Evolutionary conservation across 2,329 filamentous ascomycete genomes (phyloP).

Genomic region (Periglandula ipomoeae): DNA sequence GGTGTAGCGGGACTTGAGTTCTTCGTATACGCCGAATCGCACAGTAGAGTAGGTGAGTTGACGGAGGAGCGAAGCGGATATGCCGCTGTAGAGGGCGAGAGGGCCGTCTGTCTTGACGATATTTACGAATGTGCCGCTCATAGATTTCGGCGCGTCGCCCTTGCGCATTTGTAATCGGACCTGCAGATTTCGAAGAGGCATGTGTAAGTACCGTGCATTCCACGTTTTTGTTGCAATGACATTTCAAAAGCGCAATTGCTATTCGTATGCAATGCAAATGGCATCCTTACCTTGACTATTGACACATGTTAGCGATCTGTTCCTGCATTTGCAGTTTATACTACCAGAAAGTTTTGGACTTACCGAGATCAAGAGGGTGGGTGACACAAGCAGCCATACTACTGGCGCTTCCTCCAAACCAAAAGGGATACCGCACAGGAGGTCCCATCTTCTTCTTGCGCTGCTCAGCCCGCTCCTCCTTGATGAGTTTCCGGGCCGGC

Average conservation of each 20-base stretch:
- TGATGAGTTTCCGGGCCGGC: constrained; percentile 8
- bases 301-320: not conserved
- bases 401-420: constrained; percentile 94
- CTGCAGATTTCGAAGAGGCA: constrained; percentile 32
- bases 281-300: constrained; percentile 10
- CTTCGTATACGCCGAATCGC: constrained; percentile 93
- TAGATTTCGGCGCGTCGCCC: constrained; percentile 65
- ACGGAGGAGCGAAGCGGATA: constrained; percentile 85
- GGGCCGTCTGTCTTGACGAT: constrained; percentile 68
- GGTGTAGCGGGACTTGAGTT: constrained; percentile 59
- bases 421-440: constrained; percentile 63
- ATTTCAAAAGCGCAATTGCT: not conserved
- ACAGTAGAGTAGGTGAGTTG: constrained; percentile 95
- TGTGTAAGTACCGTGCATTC: not conserved
- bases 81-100: constrained; percentile 78
- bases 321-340: not conserved
- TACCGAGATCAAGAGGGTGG: constrained; percentile 86
- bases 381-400: constrained; percentile 87
- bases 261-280: not conserved
- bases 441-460: constrained; percentile 27
- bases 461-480: constrained; percentile 9
- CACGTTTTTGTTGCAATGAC: constrained; percentile 1
- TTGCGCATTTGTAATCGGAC: constrained; percentile 82
- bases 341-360: constrained; percentile 21
- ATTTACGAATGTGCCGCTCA: constrained; percentile 78